Base-by-base conservation (phyloP, 306 rosid genomes). In the Ziziphus jujuba region DNA sequence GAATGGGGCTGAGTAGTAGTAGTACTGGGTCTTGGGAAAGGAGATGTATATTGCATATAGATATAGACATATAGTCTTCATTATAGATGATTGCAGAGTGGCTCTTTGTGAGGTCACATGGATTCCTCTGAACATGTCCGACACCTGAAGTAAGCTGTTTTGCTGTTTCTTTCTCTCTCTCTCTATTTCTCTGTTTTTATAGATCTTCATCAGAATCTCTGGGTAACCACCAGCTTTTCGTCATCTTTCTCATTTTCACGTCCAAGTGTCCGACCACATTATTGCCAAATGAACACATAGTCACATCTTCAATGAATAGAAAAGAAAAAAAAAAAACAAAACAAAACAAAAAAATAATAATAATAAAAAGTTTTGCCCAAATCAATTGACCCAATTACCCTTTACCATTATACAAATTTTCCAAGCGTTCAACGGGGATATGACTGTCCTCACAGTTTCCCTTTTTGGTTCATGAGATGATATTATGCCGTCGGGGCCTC, bases 41-140 rank as follows among this genome's bases (percentile, higher is more conserved):
- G 79, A 25, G 58, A 67, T 49, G 33, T 17, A 59, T 56, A 25
- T 45, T 22, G 36, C 21, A 36, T 48, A 40, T 36, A 51, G 63
- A 28, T 17, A 58, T 16, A 50, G 23, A 75, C 38, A 71, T 72
- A 43, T 24, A 15, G 79, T 79, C 76, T 58, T 71, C 49, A 35
- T 66, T 40, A 75, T 70, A 69, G 88, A 79, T 80, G 80, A 82
- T 80, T 76, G 67, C 84, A 71, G 75, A 79, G 82, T 77, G 85
- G 85, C 75, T 69, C 74, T 78, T 80, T 61, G 72, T 72, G 64
- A 76, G 82, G 81, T 89, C 97, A 83, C 96, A 85, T 85, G 96
- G 91, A 77, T 87, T 91, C 91, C 88, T 78, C 96, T 89, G 89
- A 65, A 67, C 57, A 71, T 72, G 84, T 86, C 82, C 77, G 75